Evolutionary conservation across 2,329 filamentous ascomycete species (phyloP).

Genomic region (Hypoxylon sp.): DNA sequence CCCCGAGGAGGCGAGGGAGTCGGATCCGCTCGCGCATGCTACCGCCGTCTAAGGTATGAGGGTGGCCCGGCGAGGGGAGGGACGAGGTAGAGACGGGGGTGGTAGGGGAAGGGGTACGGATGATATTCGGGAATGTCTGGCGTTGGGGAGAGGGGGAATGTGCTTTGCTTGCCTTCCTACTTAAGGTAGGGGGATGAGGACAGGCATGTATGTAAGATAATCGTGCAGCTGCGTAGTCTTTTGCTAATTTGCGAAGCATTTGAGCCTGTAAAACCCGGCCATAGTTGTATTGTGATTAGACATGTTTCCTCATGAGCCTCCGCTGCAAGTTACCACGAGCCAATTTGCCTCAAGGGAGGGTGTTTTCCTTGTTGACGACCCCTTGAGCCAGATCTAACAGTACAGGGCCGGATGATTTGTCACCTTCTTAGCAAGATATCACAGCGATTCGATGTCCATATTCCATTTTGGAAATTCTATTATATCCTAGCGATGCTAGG

Average conservation of each 20-base stretch:
- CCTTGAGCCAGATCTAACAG: too few species aligned
- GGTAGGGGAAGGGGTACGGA: background rate
- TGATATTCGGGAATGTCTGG: background rate
- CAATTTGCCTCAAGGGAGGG: too few species aligned
- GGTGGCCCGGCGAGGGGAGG: background rate
- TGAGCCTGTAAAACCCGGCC: background rate
- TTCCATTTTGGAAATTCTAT: background rate
- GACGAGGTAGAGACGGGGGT: too few species aligned
- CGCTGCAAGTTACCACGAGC: background rate
- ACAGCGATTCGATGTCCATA: background rate
- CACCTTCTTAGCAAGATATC: background rate
- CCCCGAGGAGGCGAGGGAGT: conserved; percentile 21
- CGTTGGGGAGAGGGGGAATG: background rate
- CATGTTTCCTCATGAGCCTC: background rate
- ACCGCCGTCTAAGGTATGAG: conserved; percentile 26
- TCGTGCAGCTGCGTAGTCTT: background rate
- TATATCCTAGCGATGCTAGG: background rate
- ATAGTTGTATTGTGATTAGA: background rate
- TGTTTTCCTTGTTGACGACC: too few species aligned
- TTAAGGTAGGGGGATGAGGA: background rate
- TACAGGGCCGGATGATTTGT: background rate
- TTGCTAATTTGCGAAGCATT: background rate
- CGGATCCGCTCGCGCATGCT: conserved; percentile 23
- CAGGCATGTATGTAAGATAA: background rate
- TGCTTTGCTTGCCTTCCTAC: background rate